Base-by-base conservation (phyloP, 2,329 filamentous ascomycete species). In the Cladophialophora carrionii region DNA sequence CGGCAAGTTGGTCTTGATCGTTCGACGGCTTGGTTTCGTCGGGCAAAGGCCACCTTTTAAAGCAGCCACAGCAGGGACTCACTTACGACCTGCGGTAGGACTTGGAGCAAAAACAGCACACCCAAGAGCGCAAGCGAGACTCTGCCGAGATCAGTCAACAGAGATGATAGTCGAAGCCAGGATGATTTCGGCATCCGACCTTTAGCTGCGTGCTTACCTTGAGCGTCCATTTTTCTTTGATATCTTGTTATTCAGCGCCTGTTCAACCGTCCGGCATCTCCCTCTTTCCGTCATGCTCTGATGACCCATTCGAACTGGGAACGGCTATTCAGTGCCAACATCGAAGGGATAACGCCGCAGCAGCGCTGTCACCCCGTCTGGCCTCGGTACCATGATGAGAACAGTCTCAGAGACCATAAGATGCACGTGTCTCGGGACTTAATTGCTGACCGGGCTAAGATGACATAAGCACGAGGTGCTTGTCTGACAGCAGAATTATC, bases 1-100 rank as follows among this genome's bases (percentile, higher is more conserved):
- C 17, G 48, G 9, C 22, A 14, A 26, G 26, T 29, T 29, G 26
- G 3, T 29, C 26, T 6, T 29, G 26, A 29, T 29, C 6, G 26
- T 29, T 29, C 26, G 26, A 29, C 1, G 22, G 8, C 29, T 9
- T 51, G 17, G 10, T 26, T 37, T 49, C 14, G 43, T 51, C 31
- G 57, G 57, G n/a, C 20, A 57, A 9, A 12, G n/a, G 10, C n/a
- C 37, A 43, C 41, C 14, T 31, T 48, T 58, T 29, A n/a, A 17
- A 41, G 20, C 37, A n/a, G 22, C 26, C 29, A 12, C n/a, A 26
- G 22, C 10, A 12, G 34, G 51, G 57, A 8, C 14, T 12, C 22
- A 62, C 59, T 49, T 51, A 62, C 59, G 59, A 62, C 55, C 59
- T 62, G 59, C 53, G 59, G n/a, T 62, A 62, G 17, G 59, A 56